Percentiles rank a stretch among this genome's conserved stretches.
Evolutionary conservation across 768 basidiomycete genomes (phyloP).

Genomic region (Naganishia vishniacii): DNA sequence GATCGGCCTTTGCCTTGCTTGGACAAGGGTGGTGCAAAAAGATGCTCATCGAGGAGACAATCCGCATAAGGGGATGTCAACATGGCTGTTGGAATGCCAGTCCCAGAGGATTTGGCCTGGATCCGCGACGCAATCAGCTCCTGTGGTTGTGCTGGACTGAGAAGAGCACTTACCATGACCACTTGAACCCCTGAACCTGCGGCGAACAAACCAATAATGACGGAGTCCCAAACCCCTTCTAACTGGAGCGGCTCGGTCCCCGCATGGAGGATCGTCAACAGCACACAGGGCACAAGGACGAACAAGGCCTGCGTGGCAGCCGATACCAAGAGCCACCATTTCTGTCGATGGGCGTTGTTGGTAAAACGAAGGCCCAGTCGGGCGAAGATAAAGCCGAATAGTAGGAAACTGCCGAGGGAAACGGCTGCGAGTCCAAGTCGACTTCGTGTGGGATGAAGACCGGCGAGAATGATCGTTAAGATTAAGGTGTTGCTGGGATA

Average conservation of each 20-base stretch:
- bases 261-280: neutral
- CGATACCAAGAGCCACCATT: conserved; percentile 14
- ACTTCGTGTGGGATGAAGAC: conserved; percentile 13
- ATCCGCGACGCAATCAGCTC: neutral
- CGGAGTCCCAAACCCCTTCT: conserved; percentile 1
- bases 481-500: neutral
- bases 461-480: conserved; percentile 14
- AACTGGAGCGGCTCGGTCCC: neutral
- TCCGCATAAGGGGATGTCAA: conserved; percentile 12
- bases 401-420: conserved; percentile 5
- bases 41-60: conserved; percentile 17
- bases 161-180: neutral
- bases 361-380: conserved; percentile 5
- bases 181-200: neutral
- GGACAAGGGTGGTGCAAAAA: conserved; percentile 2
- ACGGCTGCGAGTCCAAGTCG: conserved; percentile 8
- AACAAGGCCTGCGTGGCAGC: conserved; percentile 1
- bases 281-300: neutral
- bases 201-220: conserved; percentile 7
- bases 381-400: conserved; percentile 15
- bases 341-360: conserved; percentile 10
- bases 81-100: conserved; percentile 14
- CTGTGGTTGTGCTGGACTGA: neutral
- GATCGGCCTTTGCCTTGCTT: conserved; percentile 5
- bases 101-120: conserved; percentile 14